Conservation (phyloP, 2,329 filamentous ascomycete genomes). For the Ophiostoma sp. region DNA sequence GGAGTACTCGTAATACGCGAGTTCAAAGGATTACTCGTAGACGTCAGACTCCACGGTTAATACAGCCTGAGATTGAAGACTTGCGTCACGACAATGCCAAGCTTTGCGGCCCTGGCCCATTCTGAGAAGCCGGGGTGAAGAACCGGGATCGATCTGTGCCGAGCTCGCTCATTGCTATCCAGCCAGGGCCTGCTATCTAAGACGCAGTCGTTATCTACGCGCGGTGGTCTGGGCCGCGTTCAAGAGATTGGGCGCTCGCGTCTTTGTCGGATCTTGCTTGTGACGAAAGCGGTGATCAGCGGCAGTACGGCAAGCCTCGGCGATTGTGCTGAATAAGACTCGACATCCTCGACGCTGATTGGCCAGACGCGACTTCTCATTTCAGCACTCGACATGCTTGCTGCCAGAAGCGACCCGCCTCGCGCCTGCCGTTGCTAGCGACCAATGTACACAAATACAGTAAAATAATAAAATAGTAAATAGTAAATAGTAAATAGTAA, state of each 20-base stretch:
- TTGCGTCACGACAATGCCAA: constrained; percentile 9
- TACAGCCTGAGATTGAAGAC: background rate
- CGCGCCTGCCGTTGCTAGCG: constrained; percentile 19
- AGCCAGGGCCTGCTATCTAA: constrained; percentile 1
- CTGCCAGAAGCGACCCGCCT: constrained; percentile 13
- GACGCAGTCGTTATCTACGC: constrained; percentile 1
- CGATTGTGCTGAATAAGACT: constrained; percentile 9
- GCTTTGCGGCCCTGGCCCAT: constrained; percentile 10
- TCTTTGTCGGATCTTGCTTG: constrained; percentile 14
- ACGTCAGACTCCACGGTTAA: no score
- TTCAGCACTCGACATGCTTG: constrained; percentile 17
- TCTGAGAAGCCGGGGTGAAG: constrained; percentile 7
- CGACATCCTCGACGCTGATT: constrained; percentile 1
- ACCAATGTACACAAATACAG: constrained; percentile 2
- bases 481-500: background rate
- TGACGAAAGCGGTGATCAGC: constrained; percentile 19
- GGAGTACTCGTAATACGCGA: no score
- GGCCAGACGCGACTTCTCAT: constrained; percentile 16
- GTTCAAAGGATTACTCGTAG: no score
- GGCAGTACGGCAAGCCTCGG: constrained; percentile 18
- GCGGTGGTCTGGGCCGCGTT: background rate
- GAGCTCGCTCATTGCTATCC: background rate
- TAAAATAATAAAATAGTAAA: background rate
- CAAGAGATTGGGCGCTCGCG: constrained; percentile 5
- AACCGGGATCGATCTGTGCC: background rate